Evolutionary conservation across 176 grass and related monocot species (phyloP).

Genomic region (Hordeum vulgare): DNA sequence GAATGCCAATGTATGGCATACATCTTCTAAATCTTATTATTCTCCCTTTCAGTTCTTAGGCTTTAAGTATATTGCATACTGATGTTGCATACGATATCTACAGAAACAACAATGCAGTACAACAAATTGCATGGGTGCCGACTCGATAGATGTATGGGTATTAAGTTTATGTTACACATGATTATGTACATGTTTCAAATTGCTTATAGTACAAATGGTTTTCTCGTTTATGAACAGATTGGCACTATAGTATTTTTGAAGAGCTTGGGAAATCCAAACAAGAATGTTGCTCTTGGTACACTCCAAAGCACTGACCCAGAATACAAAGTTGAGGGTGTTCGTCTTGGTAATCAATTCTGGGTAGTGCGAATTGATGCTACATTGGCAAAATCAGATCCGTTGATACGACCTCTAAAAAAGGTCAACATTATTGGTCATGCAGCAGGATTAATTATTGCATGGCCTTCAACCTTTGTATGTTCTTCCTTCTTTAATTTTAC

Average conservation of each 20-base stretch:
- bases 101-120: not conserved
- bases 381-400: not conserved
- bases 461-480: constrained; percentile 1
- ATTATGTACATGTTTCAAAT: not conserved
- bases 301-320: not conserved
- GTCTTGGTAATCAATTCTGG: not conserved
- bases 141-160: not conserved
- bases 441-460: not conserved
- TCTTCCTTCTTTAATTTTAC: not conserved
- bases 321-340: not conserved
- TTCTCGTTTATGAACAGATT: not conserved
- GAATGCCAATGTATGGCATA: not conserved
- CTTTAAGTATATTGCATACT: not conserved
- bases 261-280: not conserved
- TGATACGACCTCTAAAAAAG: not conserved
- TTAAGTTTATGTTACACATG: not conserved
- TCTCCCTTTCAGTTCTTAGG: no score
- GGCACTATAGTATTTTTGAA: not conserved
- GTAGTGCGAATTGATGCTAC: not conserved
- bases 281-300: not conserved
- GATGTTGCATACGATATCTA: not conserved
- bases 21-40: not conserved
- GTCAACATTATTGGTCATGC: not conserved
- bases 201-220: not conserved
- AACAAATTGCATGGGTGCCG: not conserved